Conservation (phyloP, 1,284 basidiomycete genomes). For the Inonotus hispidus region DNA sequence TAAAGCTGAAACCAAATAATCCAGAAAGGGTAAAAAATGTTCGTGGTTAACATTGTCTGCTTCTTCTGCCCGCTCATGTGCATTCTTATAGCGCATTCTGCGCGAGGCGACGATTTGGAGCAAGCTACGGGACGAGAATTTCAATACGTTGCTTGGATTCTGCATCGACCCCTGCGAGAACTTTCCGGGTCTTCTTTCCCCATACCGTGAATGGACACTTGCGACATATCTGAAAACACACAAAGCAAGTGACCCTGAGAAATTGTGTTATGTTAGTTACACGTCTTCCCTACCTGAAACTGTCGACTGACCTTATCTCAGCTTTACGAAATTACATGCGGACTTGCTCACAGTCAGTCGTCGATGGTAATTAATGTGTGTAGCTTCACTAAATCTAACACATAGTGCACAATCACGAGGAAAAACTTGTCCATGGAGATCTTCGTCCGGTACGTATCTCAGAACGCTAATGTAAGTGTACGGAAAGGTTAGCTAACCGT, state of each 20-base stretch:
- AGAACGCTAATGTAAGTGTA: too few relatives aligned
- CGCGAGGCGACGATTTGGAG: background rate
- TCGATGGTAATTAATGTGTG: too few relatives aligned
- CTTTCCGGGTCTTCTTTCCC: background rate
- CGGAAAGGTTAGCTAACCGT: background rate
- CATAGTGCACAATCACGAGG: background rate
- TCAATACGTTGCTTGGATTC: constrained; percentile 8
- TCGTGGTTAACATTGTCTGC: background rate
- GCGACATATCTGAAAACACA: background rate
- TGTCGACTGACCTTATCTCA: background rate
- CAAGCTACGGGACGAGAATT: constrained; percentile 4
- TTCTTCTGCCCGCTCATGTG: too few relatives aligned
- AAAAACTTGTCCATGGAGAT: background rate
- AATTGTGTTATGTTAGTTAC: background rate
- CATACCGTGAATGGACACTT: background rate
- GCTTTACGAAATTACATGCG: background rate
- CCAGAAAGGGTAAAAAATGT: background rate
- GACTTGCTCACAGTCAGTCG: background rate
- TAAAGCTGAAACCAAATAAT: background rate
- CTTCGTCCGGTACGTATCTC: background rate
- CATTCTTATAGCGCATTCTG: too few relatives aligned
- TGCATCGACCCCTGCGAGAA: background rate
- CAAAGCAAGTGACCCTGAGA: background rate
- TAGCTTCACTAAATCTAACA: too few relatives aligned
- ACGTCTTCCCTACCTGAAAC: background rate